Evolutionary conservation across 441 rosid genomes (phyloP).

Genomic region (Pelargonium citronellum): DNA sequence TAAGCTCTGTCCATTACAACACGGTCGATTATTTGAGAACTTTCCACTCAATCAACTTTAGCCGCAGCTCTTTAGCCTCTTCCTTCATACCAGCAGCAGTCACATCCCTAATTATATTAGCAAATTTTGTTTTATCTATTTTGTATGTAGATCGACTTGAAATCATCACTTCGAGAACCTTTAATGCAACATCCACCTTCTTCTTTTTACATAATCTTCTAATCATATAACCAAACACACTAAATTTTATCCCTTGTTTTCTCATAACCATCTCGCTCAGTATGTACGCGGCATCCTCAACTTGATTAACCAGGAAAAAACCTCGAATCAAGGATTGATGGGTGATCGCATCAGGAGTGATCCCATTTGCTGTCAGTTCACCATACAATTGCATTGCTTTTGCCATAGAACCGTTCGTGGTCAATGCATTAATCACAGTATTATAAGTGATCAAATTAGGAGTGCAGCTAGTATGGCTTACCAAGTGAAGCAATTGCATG

Average conservation of each 20-base stretch:
- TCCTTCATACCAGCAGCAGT: slow-evolving; percentile 61
- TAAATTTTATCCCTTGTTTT: slow-evolving; percentile 39
- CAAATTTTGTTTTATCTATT: slow-evolving; percentile 44
- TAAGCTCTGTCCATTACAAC: neutral
- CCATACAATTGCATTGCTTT: slow-evolving; percentile 46
- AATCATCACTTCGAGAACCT: slow-evolving; percentile 66
- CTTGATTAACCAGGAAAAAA: slow-evolving; percentile 39
- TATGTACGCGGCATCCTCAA: slow-evolving; percentile 52
- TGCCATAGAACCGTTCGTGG: slow-evolving; percentile 43
- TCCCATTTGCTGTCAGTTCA: slow-evolving; percentile 49
- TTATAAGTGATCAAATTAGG: slow-evolving; percentile 69
- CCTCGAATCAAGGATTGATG: slow-evolving; percentile 67
- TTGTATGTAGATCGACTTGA: slow-evolving; percentile 30
- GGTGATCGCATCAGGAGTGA: slow-evolving; percentile 65
- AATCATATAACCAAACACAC: slow-evolving; percentile 49
- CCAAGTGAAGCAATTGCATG: slow-evolving; percentile 40
- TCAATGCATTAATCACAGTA: slow-evolving; percentile 58
- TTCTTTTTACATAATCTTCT: slow-evolving; percentile 46
- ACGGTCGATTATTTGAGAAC: slow-evolving; percentile 27
- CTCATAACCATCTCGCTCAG: slow-evolving; percentile 48
- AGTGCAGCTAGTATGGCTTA: slow-evolving; percentile 40
- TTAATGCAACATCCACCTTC: slow-evolving; percentile 58
- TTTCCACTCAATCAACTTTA: slow-evolving; percentile 43
- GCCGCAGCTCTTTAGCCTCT: slow-evolving; percentile 51
- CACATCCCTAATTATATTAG: slow-evolving; percentile 39